Evolutionary conservation across 257 asterid species (phyloP).

Genomic region (Nicotiana tomentosiformis): DNA sequence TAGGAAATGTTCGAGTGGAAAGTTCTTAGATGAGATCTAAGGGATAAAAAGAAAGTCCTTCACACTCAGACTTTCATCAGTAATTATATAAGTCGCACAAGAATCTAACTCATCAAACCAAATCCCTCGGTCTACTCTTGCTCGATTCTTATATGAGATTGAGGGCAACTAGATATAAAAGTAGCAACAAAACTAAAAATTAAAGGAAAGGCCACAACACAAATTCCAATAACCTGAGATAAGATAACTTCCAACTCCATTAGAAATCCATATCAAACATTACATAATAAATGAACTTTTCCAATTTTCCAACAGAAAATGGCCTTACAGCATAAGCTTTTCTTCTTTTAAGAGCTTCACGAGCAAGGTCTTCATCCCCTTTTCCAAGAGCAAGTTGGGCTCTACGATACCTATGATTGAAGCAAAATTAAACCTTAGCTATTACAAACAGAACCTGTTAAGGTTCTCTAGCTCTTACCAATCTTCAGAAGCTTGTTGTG

Average conservation of each 20-base stretch:
- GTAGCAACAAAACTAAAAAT: neutral
- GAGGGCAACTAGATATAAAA: neutral
- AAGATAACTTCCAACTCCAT: neutral
- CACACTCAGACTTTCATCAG: neutral
- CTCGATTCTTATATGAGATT: neutral
- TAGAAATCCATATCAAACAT: neutral
- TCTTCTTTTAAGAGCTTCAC: conserved; percentile 96
- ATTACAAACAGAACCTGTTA: conserved; percentile 14
- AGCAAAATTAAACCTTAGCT: conserved; percentile 14
- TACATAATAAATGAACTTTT: neutral
- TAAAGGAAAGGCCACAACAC: neutral
- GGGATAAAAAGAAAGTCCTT: neutral
- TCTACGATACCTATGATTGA: conserved; percentile 72
- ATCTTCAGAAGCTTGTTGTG: conserved; percentile 87
- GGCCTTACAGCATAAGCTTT: conserved; percentile 79
- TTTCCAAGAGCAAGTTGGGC: conserved; percentile 93
- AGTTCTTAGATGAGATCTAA: neutral
- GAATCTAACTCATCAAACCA: neutral
- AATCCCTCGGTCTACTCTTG: neutral
- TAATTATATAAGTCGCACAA: neutral
- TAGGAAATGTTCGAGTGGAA: neutral
- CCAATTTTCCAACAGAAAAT: neutral
- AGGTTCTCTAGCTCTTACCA: conserved; percentile 45
- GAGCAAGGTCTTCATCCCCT: conserved; percentile 98
- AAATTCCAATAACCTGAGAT: neutral